phyloP scores from a whole-genome alignment of 2,329 filamentous ascomycete genomes.

The Aspergillus vadensis region DNA sequence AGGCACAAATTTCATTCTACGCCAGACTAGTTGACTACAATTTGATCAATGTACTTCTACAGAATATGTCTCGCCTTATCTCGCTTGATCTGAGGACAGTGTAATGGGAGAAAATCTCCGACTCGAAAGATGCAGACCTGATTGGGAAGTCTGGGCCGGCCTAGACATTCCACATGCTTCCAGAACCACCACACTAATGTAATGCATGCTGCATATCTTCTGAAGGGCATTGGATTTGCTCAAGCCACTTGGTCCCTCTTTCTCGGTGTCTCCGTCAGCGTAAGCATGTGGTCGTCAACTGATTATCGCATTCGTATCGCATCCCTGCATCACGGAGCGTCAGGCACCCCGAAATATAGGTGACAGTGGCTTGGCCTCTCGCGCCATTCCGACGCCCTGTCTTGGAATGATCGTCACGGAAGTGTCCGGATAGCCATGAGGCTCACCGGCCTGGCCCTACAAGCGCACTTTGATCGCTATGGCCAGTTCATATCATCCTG shows the following conservation, averaged over 20 bases:
- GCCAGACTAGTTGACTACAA: neutral
- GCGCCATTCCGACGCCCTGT: neutral
- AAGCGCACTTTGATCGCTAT: no score
- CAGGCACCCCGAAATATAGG: neutral
- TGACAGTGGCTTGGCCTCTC: neutral
- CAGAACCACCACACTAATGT: conserved; percentile 7
- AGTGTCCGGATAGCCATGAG: neutral
- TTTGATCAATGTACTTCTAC: neutral
- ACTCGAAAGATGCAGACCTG: neutral
- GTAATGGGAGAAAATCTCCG: neutral
- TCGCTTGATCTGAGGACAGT: neutral
- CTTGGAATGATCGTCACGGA: neutral
- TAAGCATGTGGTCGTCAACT: neutral
- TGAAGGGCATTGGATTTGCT: neutral
- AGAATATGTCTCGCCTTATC: neutral
- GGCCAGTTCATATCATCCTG: no score
- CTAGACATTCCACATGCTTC: conserved; percentile 7
- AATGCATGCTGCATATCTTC: neutral
- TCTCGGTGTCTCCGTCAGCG: neutral
- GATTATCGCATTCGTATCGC: neutral
- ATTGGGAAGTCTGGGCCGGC: conserved; percentile 3
- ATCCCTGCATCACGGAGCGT: neutral
- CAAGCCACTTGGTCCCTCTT: neutral
- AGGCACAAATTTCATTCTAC: neutral
- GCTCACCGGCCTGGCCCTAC: neutral